Conservation (phyloP, 352 stramenopile species). For the Phytophthora uliginosa region DNA sequence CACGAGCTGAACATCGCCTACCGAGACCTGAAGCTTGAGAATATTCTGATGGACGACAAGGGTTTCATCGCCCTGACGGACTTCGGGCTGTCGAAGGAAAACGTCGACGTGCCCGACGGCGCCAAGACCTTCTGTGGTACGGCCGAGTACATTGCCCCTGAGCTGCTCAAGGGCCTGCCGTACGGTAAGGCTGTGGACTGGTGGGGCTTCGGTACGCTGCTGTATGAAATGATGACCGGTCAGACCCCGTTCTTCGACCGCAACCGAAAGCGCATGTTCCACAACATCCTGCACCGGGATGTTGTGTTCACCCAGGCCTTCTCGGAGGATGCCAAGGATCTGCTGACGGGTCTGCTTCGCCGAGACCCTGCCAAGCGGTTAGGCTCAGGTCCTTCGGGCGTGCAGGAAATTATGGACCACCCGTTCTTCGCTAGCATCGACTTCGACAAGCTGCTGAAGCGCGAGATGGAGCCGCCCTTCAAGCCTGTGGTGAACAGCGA, state of each 20-base stretch:
- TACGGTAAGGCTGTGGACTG: slow-evolving; percentile 95
- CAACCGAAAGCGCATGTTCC: slow-evolving; percentile 96
- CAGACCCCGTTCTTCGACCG: slow-evolving; percentile 96
- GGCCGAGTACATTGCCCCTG: slow-evolving; percentile 94
- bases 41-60: slow-evolving; percentile 96
- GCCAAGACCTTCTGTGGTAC: slow-evolving; percentile 95
- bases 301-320: slow-evolving; percentile 91
- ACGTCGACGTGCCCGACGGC: slow-evolving; percentile 88
- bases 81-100: slow-evolving; percentile 95
- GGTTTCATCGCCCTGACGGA: slow-evolving; percentile 95
- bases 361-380: slow-evolving; percentile 88
- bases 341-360: slow-evolving; percentile 84
- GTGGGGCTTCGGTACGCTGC: slow-evolving; percentile 94
- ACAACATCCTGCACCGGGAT: slow-evolving; percentile 93
- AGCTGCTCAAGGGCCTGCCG: slow-evolving; percentile 90
- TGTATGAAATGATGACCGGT: slow-evolving; percentile 97
- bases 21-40: slow-evolving; percentile 96
- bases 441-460: slow-evolving; percentile 83
- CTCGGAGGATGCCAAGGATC: slow-evolving; percentile 88
- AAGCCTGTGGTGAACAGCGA: slow-evolving; percentile 90
- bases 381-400: slow-evolving; percentile 82
- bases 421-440: slow-evolving; percentile 91
- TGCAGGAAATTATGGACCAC: slow-evolving; percentile 92
- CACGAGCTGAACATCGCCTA: slow-evolving; percentile 96
- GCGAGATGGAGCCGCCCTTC: slow-evolving; percentile 89